These are phyloP conservation scores for Chaetomium globosum DNA, from an alignment of 2,329 filamentous ascomycete species.

Conservation along the genomic window DNA sequence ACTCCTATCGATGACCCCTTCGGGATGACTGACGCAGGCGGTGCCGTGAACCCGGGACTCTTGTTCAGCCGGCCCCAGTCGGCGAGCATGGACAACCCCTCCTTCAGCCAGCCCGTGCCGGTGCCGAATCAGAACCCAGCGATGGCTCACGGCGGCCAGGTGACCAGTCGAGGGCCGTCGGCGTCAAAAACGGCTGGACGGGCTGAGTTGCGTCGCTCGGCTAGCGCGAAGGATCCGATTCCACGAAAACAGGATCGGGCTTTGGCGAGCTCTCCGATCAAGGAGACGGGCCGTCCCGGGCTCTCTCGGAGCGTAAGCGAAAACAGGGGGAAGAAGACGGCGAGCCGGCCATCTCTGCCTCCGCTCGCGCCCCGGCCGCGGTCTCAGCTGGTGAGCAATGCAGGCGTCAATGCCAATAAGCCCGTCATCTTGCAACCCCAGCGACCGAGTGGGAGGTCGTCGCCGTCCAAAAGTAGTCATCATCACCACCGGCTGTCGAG, in stretches of 20 bases:
- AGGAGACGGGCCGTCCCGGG: slow-evolving; percentile 51
- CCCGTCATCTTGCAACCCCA: slow-evolving; percentile 42
- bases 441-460: slow-evolving; percentile 52
- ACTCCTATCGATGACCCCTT: slow-evolving; percentile 56
- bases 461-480: slow-evolving; percentile 55
- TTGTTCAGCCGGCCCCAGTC: slow-evolving; percentile 58
- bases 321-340: slow-evolving; percentile 51
- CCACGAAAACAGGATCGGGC: slow-evolving; percentile 49
- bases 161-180: slow-evolving; percentile 35
- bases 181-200: slow-evolving; percentile 41
- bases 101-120: slow-evolving; percentile 40
- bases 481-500: slow-evolving; percentile 53
- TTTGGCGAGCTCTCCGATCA: slow-evolving; percentile 55
- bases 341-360: slow-evolving; percentile 48
- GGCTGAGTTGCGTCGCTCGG: slow-evolving; percentile 49
- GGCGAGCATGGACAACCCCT: slow-evolving; percentile 48
- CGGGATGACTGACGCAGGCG: slow-evolving; percentile 48
- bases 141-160: slow-evolving; percentile 28
- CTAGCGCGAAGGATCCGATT: slow-evolving; percentile 50
- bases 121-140: slow-evolving; percentile 33
- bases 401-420: slow-evolving; percentile 42
- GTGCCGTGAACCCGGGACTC: slow-evolving; percentile 60
- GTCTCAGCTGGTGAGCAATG: slow-evolving; percentile 39
- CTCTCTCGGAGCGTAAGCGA: slow-evolving; percentile 60
- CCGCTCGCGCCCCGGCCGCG: slow-evolving; percentile 47